A percentile compares a stretch with the other conserved stretches of the same genome.
phyloP scores from a whole-genome alignment of 2,329 filamentous ascomycete genomes.

The Aspergillus sp. region DNA sequence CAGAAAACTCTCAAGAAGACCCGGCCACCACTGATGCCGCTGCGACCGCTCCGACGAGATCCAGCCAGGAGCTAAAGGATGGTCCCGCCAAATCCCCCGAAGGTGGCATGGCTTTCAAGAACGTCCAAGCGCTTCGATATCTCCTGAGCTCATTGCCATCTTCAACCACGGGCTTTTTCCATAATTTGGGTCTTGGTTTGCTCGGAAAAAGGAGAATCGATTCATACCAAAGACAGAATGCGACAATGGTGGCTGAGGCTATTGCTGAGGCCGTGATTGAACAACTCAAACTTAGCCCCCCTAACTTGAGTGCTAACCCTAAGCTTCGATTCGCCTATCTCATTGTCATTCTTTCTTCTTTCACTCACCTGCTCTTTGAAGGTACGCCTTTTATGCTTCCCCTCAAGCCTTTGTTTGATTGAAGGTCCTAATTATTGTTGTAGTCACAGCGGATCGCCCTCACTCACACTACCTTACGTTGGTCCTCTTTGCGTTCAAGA shows the following conservation, averaged over 20 bases:
- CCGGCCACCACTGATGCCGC: slow-evolving; percentile 18
- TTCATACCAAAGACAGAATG: slow-evolving; percentile 60
- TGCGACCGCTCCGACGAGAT: slow-evolving; percentile 19
- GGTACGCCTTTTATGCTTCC: slow-evolving; percentile 37
- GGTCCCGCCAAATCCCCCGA: slow-evolving; percentile 25
- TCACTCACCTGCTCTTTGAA: slow-evolving; percentile 78
- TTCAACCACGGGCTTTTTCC: slow-evolving; percentile 80
- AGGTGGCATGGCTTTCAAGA: slow-evolving; percentile 59
- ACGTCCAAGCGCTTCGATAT: slow-evolving; percentile 73
- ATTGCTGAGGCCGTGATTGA: slow-evolving; percentile 69
- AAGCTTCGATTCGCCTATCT: slow-evolving; percentile 74
- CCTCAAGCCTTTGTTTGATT: neutral
- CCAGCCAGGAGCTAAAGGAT: slow-evolving; percentile 18
- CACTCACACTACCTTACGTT: slow-evolving; percentile 60
- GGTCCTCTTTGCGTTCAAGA: slow-evolving; percentile 83
- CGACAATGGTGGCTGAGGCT: slow-evolving; percentile 62
- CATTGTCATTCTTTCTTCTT: slow-evolving; percentile 74
- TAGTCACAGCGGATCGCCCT: slow-evolving; percentile 50
- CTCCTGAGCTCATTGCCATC: slow-evolving; percentile 76
- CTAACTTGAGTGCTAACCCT: slow-evolving; percentile 49
- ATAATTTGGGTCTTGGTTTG: slow-evolving; percentile 78
- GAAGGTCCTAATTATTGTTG: slow-evolving; percentile 6
- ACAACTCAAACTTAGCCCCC: slow-evolving; percentile 59
- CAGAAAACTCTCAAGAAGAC: slow-evolving; percentile 26
- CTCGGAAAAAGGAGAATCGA: slow-evolving; percentile 74